Evolutionary conservation across 208 protist species (phyloP).

Genomic region (Blastocrithidia nonstop): DNA sequence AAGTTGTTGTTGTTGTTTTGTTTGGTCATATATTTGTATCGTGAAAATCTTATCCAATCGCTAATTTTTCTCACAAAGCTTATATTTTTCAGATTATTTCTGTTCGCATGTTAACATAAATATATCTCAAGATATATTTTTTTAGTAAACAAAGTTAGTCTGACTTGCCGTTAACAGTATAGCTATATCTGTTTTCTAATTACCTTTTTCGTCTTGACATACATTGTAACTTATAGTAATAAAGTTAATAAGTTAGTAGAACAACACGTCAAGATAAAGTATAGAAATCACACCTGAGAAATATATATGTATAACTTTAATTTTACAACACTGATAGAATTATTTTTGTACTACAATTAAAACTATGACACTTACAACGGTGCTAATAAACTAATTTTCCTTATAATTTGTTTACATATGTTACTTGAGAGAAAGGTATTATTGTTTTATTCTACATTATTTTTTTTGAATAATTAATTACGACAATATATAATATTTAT

Average conservation of each 20-base stretch:
- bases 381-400: too few relatives aligned
- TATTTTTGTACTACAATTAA: not conserved
- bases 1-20: too few relatives aligned
- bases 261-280: not conserved
- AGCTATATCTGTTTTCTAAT: too few relatives aligned
- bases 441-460: not conserved
- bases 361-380: not conserved
- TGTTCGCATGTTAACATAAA: not conserved
- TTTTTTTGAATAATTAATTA: not conserved
- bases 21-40: too few relatives aligned
- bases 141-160: not conserved
- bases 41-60: not conserved
- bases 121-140: slow-evolving; percentile 4
- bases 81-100: not conserved
- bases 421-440: too few relatives aligned
- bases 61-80: not conserved
- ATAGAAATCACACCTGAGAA: not conserved
- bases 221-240: not conserved
- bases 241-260: not conserved
- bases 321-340: not conserved
- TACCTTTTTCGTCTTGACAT: not conserved
- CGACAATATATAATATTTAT: not conserved
- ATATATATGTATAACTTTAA: not conserved
- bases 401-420: too few relatives aligned
- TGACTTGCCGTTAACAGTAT: too few relatives aligned